A percentile compares a stretch with the other conserved stretches of the same genome.
Conservation (phyloP, 1,139 yeast genomes). For the Yamadazyma aaseri region DNA sequence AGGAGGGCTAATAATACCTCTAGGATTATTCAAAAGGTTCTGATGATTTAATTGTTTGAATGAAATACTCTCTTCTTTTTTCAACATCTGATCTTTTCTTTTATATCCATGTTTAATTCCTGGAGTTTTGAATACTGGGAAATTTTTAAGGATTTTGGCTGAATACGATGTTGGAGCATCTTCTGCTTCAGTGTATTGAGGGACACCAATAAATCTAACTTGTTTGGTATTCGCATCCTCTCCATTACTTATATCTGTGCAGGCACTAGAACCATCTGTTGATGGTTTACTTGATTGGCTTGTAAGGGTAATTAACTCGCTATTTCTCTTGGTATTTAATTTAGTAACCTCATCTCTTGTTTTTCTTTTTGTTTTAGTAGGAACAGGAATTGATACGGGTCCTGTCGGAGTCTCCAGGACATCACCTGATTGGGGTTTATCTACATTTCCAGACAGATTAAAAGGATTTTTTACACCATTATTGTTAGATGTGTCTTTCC, state of each 20-base stretch:
- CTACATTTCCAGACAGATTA: too few relatives aligned
- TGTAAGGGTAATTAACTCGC: constrained; percentile 18
- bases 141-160: constrained; percentile 45
- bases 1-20: constrained; percentile 3
- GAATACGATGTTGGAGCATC: constrained; percentile 55
- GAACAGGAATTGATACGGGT: background rate
- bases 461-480: too few relatives aligned
- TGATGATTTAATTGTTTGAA: constrained; percentile 24
- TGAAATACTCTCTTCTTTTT: constrained; percentile 54
- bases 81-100: constrained; percentile 44
- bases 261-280: constrained; percentile 12
- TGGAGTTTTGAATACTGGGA: constrained; percentile 39
- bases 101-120: constrained; percentile 23
- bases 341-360: constrained; percentile 35
- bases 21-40: constrained; percentile 3
- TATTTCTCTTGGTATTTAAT: constrained; percentile 33
- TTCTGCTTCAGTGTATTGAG: constrained; percentile 51
- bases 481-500: constrained; percentile 1
- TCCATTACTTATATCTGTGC: constrained; percentile 7
- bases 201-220: constrained; percentile 54
- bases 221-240: constrained; percentile 24
- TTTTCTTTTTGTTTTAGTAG: constrained; percentile 10
- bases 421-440: background rate
- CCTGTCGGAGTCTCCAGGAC: background rate
- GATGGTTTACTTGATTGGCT: constrained; percentile 6